Evolutionary conservation across 2,329 filamentous ascomycete genomes (phyloP), one percentile per base, ranked within the genome.

Genomic region (Colletotrichum gigasporum): DNA sequence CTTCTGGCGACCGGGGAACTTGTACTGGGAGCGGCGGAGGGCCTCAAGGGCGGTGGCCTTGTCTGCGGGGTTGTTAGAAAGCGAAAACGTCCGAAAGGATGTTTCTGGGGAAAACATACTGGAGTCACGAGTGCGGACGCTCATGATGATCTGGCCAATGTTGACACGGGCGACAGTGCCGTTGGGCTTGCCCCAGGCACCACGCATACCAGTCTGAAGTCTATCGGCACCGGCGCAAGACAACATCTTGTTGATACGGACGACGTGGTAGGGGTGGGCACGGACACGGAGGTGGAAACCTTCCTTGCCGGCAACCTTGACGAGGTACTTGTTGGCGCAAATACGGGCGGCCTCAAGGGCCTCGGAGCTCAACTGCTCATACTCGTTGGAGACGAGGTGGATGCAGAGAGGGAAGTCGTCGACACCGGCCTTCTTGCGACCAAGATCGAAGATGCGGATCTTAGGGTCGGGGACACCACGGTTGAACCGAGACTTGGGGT

Each of bases 161-260:
- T 98, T 98, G 89, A 99, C 95, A 92, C 96, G 96, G 82, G 96
- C 96, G 79, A 99, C 96, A 78, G 89, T 91, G 81, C 96, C 96
- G 89, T 98, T 97, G 83, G 96, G 96, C 91, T 99, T 99, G 81
- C 96, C 96, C 91, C 94, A 99, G 76, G 96, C 96, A 91, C 96
- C 96, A 91, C 96, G 95, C 96, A 99, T 99, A 89, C 96, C 96
- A 76, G 96, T 99, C 87, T 99, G 96, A 84, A 99, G 89, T 91
- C 96, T 94, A 98, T 99, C 96, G 91, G 96, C 96, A 90, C 96
- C 96, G 79, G 96, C 96, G 85, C 96, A 99, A 81, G 96, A 98
- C 93, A 99, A 95, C 96, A 99, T 99, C 92, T 99, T 99, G 94
- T 99, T 99, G 94, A 99, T 99, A 86, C 96, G 96, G 89, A 99